Evolutionary conservation across 192 early-diverging fungal species (phyloP).

Genomic region (Backusella westeae): DNA sequence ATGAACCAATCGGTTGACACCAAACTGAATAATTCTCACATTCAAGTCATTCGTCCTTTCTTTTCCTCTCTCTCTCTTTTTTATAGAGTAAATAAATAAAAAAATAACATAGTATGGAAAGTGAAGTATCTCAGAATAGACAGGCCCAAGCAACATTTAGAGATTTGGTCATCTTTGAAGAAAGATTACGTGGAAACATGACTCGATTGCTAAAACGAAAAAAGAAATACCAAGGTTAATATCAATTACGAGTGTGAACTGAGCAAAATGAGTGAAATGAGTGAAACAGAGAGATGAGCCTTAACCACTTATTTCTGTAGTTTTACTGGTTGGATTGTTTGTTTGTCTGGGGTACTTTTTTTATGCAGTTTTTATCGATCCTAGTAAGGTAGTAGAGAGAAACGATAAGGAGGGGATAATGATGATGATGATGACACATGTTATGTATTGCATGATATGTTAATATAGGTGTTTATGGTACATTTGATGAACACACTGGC

Average conservation of each 20-base stretch:
- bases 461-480: constrained; percentile 18
- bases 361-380: constrained; percentile 50
- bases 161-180: constrained; percentile 81
- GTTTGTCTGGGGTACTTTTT: constrained; percentile 38
- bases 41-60: not conserved
- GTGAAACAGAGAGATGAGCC: not conserved
- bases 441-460: not conserved
- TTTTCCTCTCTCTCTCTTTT: not conserved
- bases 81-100: not conserved
- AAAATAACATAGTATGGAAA: not conserved
- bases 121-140: not conserved
- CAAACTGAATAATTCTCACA: not conserved
- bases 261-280: not conserved
- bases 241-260: not conserved
- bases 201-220: constrained; percentile 61
- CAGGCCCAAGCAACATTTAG: constrained; percentile 49
- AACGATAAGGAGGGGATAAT: not conserved
- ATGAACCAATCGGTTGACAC: not conserved
- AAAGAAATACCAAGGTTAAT: constrained; percentile 67
- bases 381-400: constrained; percentile 41
- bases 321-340: constrained; percentile 24
- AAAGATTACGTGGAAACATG: constrained; percentile 74
- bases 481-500: constrained; percentile 36
- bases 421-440: not conserved
- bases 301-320: constrained; percentile 28